Evolutionary conservation across 2,329 filamentous ascomycete species (phyloP).

Genomic region (Mycogone perniciosa): DNA sequence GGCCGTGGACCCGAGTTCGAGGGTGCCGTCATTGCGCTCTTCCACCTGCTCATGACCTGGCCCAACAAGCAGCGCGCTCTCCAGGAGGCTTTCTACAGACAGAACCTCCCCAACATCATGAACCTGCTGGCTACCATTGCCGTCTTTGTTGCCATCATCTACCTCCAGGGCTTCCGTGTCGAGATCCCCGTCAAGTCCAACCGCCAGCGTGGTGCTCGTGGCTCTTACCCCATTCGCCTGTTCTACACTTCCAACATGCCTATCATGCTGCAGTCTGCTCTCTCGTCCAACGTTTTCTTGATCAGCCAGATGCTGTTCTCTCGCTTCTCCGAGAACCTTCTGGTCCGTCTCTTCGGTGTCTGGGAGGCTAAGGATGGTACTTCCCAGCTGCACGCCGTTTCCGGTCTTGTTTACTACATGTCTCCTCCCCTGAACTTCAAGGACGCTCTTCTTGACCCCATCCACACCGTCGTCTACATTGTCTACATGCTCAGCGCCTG

Average conservation of each 20-base stretch:
- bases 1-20: conserved; percentile 98
- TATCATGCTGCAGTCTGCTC: conserved; percentile 98
- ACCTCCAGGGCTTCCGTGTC: conserved; percentile 98
- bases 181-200: conserved; percentile 99
- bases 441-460: conserved; percentile 91
- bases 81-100: conserved; percentile 97
- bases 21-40: conserved; percentile 93
- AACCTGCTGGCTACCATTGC: conserved; percentile 89
- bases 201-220: conserved; percentile 96
- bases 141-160: conserved; percentile 97
- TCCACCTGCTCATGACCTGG: conserved; percentile 98
- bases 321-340: conserved; percentile 96
- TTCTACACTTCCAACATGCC: conserved; percentile 99
- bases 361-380: conserved; percentile 98
- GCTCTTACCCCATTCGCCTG: conserved; percentile 94
- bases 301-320: conserved; percentile 99
- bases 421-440: conserved; percentile 96
- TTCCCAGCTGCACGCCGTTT: conserved; percentile 87
- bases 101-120: conserved; percentile 99
- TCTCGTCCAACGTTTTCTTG: conserved; percentile 98
- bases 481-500: conserved; percentile 97
- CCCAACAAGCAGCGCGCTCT: conserved; percentile 98
- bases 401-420: conserved; percentile 99
- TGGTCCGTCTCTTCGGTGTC: conserved; percentile 93
- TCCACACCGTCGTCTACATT: conserved; percentile 94